Evolutionary conservation across 768 basidiomycete genomes (phyloP).

Genomic region (Sutorius australiensis): DNA sequence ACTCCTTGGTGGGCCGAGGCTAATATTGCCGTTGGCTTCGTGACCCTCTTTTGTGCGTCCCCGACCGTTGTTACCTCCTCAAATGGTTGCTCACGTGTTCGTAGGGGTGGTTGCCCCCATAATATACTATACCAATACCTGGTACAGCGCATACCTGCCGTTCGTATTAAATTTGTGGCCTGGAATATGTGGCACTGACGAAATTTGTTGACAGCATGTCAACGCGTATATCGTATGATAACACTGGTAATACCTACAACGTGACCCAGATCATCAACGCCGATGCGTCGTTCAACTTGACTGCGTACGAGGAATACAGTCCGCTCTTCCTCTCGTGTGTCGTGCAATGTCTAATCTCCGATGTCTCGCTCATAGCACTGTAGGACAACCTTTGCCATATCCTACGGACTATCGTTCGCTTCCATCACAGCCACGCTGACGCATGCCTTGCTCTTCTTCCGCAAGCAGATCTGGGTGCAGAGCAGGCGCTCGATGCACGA

Average conservation of each 20-base stretch:
- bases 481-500: conserved; percentile 67
- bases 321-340: conserved; percentile 55
- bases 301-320: conserved; percentile 53
- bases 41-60: conserved; percentile 61
- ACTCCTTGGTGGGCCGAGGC: conserved; percentile 84
- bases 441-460: conserved; percentile 72
- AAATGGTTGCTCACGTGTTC: conserved; percentile 48
- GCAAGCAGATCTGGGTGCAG: conserved; percentile 75
- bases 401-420: conserved; percentile 82
- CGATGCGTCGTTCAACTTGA: conserved; percentile 52
- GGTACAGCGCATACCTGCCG: conserved; percentile 57
- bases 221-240: conserved; percentile 62
- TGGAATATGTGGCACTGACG: not conserved
- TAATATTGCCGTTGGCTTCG: conserved; percentile 59
- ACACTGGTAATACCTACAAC: conserved; percentile 55
- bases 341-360: not conserved
- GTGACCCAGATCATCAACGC: conserved; percentile 52
- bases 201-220: conserved; percentile 43
- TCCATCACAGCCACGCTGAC: conserved; percentile 70
- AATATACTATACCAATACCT: conserved; percentile 66
- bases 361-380: not conserved
- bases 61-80: conserved; percentile 36
- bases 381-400: conserved; percentile 64
- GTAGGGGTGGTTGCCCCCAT: conserved; percentile 55
- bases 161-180: conserved; percentile 23